Evolutionary conservation across 176 grass and related monocot species (phyloP).

Genomic region (Hordeum marinum): DNA sequence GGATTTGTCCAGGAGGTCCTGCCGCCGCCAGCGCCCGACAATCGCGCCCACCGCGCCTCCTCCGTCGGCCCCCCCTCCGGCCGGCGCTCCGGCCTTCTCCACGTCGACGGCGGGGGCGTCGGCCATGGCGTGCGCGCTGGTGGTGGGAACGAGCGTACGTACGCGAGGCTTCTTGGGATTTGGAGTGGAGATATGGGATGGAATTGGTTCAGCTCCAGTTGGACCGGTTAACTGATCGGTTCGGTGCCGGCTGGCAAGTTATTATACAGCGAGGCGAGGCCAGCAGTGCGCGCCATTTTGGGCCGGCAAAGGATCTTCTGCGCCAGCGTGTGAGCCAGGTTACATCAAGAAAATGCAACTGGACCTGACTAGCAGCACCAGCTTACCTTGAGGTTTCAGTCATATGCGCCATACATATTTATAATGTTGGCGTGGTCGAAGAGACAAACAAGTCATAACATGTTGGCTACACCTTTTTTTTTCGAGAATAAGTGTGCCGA

Average conservation of each 20-base stretch:
- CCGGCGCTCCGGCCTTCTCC: conserved; percentile 10
- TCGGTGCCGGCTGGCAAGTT: neutral
- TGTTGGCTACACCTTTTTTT: neutral
- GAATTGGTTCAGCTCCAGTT: conserved; percentile 1
- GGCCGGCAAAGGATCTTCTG: conserved; percentile 19
- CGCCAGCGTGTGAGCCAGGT: neutral
- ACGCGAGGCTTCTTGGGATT: neutral
- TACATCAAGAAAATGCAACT: neutral
- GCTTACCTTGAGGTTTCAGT: neutral
- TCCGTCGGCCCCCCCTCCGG: neutral
- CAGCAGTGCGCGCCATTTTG: neutral
- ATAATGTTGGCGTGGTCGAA: neutral
- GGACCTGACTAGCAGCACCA: neutral
- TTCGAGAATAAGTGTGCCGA: no score
- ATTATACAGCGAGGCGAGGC: conserved; percentile 6
- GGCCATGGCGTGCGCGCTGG: neutral
- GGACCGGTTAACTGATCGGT: neutral
- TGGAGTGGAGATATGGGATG: neutral
- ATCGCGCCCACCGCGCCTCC: conserved; percentile 19
- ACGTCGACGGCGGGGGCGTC: neutral
- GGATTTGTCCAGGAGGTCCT: conserved; percentile 45
- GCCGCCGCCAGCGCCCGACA: conserved; percentile 31
- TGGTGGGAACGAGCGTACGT: neutral
- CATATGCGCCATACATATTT: neutral
- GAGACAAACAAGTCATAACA: neutral